Evolutionary conservation across 1,139 yeast genomes (phyloP), one percentile per base, ranked within the genome.

Genomic region (Protomyces inundatus): DNA sequence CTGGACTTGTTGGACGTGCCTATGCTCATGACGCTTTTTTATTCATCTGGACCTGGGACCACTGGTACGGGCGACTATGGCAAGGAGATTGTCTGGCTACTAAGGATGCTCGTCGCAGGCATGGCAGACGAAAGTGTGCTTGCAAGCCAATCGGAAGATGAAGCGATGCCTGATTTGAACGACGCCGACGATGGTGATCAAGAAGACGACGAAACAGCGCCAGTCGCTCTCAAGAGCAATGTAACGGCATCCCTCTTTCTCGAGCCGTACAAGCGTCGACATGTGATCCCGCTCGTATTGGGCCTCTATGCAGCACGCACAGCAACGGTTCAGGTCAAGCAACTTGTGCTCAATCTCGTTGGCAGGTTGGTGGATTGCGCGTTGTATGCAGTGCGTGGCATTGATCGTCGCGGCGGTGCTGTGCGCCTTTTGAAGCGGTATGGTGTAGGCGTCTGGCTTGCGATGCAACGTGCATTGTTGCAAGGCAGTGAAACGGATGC

Each of bases 1-100:
- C 40, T 66, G 16, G 67, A 66, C 48, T 42, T 65, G 33, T 33
- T 42, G 40, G 67, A 66, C 53, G 53, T 66, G 34, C 67, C 67
- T 14, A 64, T 66, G 59, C 61, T 60, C 42, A 42, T 57, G 55
- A 58, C 46, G 35, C 42, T 66, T 37, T 55, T 64, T 42, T 40
- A 60, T 40, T 42, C 63, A 4, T 35, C 58, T 16, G 48, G 48
- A 4, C 30, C 48, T 14, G 32, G 48, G 1, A 7, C 32, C 10
- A 42, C 48, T 16, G 48, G 48, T 7, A 37, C 37, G 14, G 51
- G 42, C 32, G 57, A 57, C 48, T 66, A 64, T 48, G 54, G 45
- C 40, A 65, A 61, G 30, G 48, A 55, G 45, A 53, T 61, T 51
- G 55, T 23, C 40, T 66, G 67, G 67, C 23, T 66, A 14, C 46